Percentiles rank a stretch among this genome's conserved stretches.
Evolutionary conservation across 1,139 yeast species (phyloP).

Genomic region (Debaryomyces fabryi): DNA sequence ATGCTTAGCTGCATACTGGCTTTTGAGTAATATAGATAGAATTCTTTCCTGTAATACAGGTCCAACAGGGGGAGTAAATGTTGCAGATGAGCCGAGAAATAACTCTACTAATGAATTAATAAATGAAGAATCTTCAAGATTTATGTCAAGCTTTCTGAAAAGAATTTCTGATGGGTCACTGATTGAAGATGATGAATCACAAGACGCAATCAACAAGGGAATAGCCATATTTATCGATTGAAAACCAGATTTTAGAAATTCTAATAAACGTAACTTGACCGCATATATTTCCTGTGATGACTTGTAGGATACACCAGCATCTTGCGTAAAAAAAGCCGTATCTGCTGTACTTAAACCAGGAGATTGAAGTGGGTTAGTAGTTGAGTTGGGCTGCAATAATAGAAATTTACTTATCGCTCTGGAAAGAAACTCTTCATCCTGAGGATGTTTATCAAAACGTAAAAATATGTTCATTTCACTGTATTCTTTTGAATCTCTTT

Average conservation of each 20-base stretch:
- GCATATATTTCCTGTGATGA: slow-evolving; percentile 47
- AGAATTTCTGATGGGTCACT: slow-evolving; percentile 53
- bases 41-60: slow-evolving; percentile 61
- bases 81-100: slow-evolving; percentile 47
- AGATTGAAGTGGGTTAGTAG: slow-evolving; percentile 31
- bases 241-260: slow-evolving; percentile 44
- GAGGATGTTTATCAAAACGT: slow-evolving; percentile 28
- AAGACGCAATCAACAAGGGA: slow-evolving; percentile 64
- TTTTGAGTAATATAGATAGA: slow-evolving; percentile 52
- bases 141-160: slow-evolving; percentile 53
- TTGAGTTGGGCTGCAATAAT: slow-evolving; percentile 50
- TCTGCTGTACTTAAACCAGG: slow-evolving; percentile 68
- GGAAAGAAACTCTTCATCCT: slow-evolving; percentile 47
- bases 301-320: slow-evolving; percentile 65
- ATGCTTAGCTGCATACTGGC: slow-evolving; percentile 51
- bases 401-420: slow-evolving; percentile 57
- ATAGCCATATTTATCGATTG: slow-evolving; percentile 34
- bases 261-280: slow-evolving; percentile 45
- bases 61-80: slow-evolving; percentile 54
- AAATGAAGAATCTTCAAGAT: slow-evolving; percentile 51
- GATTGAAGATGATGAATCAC: slow-evolving; percentile 58
- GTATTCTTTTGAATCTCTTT: slow-evolving; percentile 46
- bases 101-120: slow-evolving; percentile 47
- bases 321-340: slow-evolving; percentile 60
- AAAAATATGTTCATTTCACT: slow-evolving; percentile 34